Evolutionary conservation across 768 basidiomycete genomes (phyloP).

Genomic region (Fomitopsis serialis): DNA sequence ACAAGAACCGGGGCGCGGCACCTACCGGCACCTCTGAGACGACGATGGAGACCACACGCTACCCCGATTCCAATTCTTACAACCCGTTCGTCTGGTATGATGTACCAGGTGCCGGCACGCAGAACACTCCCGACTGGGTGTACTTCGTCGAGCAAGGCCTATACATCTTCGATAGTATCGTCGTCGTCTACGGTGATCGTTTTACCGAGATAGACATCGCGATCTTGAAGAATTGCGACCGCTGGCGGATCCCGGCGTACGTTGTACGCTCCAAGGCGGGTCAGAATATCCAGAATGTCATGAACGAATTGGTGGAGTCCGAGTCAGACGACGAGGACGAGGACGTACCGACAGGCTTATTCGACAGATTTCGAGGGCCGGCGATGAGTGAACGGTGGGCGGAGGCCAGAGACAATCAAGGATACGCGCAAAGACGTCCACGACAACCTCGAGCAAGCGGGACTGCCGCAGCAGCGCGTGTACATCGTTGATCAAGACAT

Average conservation of each 20-base stretch:
- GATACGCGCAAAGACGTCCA: background rate
- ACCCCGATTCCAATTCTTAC: background rate
- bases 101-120: background rate
- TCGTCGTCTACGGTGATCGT: background rate
- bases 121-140: background rate
- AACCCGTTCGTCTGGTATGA: conserved; percentile 2
- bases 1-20: background rate
- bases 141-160: background rate
- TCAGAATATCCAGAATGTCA: background rate
- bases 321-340: background rate
- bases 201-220: background rate
- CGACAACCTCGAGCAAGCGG: background rate
- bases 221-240: conserved; percentile 1
- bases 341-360: background rate
- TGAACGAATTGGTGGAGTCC: background rate
- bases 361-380: no score
- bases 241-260: background rate
- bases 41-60: background rate
- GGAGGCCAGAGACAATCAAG: no score
- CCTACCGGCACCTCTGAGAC: background rate
- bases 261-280: background rate
- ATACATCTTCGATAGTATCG: background rate
- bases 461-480: background rate
- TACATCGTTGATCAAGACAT: background rate
- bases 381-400: no score